Evolutionary conservation across 1,284 basidiomycete genomes (phyloP), one percentile per base, ranked within the genome.

Genomic region (Malassezia japonica): DNA sequence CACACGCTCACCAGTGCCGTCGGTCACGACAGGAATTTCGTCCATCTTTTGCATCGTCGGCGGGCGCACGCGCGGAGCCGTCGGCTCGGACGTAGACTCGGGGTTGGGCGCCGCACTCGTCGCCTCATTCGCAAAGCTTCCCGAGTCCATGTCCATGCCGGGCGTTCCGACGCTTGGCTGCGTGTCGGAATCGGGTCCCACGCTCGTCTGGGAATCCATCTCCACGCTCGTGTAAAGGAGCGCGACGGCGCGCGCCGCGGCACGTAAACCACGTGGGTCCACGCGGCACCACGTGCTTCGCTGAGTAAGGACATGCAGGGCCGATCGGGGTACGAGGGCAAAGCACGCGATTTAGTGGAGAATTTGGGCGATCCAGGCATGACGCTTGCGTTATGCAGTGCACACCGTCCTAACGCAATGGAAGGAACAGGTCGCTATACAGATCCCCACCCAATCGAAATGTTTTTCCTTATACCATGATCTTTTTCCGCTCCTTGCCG

Each of bases 1-100:
- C 3, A 96, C 86, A 63, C 85, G 86, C 75, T 95, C 90, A 45
- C 90, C 90, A 12, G 92, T 88, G 33, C 84, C 82, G 74, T 96
- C 92, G 61, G 83, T 84, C 1, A 96, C 89, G 42, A 87, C 76
- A 1, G 88, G 86, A 1, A 91, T 80, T 61, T 87, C 65, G 41
- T 70, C 64, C 6, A 64, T 57, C 34, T 67, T 61, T 12, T 60
- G 62, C 33, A 65, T 39, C 32, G 59, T 53, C 28, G 57, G 50
- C 9, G 59, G 60, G 2, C 61, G 56, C 32, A 60, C 51, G 15
- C 57, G 50, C 10, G 58, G 48, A 13, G 55, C 48, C 23, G 60
- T 57, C 18, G 50, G 23, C 18, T 62, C 56, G 8, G 32, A 24
- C 20, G 38, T 41, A n/a, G n/a, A n/a, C n/a, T n/a, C n/a, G 3